Conservation (phyloP, 441 rosid genomes). For the Corymbia citriodora region DNA sequence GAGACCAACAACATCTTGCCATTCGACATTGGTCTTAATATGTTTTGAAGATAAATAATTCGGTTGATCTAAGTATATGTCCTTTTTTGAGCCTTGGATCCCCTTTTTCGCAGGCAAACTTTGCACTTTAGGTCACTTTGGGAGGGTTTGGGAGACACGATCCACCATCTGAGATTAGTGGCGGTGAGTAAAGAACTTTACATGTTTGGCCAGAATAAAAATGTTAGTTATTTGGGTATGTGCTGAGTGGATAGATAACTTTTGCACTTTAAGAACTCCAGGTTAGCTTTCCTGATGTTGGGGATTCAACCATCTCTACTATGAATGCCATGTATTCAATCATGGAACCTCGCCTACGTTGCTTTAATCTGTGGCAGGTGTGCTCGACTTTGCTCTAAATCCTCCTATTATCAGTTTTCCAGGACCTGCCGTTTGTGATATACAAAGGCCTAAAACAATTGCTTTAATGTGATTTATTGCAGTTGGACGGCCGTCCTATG, state of each 20-base stretch:
- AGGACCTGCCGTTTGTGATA: background rate
- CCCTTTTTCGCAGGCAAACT: slow-evolving; percentile 28
- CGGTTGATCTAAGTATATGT: background rate
- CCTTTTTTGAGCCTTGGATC: background rate
- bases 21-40: background rate
- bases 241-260: background rate
- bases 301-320: slow-evolving; percentile 34
- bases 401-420: background rate
- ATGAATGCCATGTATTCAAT: slow-evolving; percentile 50
- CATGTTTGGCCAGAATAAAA: background rate
- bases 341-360: slow-evolving; percentile 34
- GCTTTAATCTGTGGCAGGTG: slow-evolving; percentile 66
- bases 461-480: background rate
- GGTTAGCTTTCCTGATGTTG: slow-evolving; percentile 51
- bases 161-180: slow-evolving; percentile 32
- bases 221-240: background rate
- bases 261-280: background rate
- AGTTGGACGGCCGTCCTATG: slow-evolving; percentile 76
- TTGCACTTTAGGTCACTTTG: slow-evolving; percentile 37
- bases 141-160: slow-evolving; percentile 38
- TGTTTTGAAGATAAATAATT: background rate
- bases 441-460: background rate
- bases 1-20: background rate
- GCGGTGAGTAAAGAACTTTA: slow-evolving; percentile 32
- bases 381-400: background rate